Evolutionary conservation across 768 basidiomycete species (phyloP), one percentile per base, ranked within the genome.

Genomic region (Tulasnella sp.): DNA sequence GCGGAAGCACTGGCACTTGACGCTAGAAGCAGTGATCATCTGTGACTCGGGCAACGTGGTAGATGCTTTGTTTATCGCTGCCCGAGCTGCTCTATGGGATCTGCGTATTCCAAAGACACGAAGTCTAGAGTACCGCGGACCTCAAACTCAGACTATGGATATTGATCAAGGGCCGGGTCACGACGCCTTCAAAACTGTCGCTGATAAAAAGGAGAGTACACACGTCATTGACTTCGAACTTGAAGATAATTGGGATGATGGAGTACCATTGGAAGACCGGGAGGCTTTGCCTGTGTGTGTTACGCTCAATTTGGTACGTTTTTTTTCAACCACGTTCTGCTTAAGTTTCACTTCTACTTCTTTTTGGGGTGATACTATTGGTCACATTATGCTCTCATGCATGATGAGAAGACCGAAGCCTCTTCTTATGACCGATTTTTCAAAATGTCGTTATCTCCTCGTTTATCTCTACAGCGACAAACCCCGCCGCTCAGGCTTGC

Each of bases 181-280:
- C 24, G 54, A 45, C 12, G 48, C 48, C 15, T 29, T 51, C 19
- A 53, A 53, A 29, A 37, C 32, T 4, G 53, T 37, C 13, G 39
- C 37, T 20, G 64, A 64, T 10, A 5, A 40, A 40, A 25, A 25
- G 19, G 39, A 20, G 5, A 40, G 39, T 5, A 40, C 19, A 25
- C 27, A 40, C n/a, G 39, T 10, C 27, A 75, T 77, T 7, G 89
- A 92, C 63, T 91, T 91, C 58, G 89, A 92, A 65, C 71, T 91
- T 19, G 73, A 78, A 9, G 88, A 92, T 62, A 84, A 80, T 55
- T 88, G 85, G 84, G 87, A 87, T 59, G 84, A 86, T 56, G 89
- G 89, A 0, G 81, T 79, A 51, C 63, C 69, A 15, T 60, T 89
- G 25, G 71, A 68, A 33, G 79, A 78, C 1, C 68, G 77, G 54